Conservation (phyloP, 306 rosid species). For the Acacia melanoxylon region DNA sequence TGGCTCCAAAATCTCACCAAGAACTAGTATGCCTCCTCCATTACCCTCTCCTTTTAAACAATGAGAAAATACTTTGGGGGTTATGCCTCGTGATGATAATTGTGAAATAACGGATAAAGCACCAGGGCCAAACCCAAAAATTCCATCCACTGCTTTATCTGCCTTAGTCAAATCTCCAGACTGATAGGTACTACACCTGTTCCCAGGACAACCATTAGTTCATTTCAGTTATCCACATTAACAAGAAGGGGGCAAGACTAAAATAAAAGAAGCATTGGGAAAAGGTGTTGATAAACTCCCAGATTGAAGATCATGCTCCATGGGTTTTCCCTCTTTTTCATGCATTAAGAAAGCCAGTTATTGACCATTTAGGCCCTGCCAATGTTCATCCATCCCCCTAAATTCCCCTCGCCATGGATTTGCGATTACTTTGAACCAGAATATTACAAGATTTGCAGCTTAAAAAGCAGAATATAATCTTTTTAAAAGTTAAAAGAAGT, state of each 20-base stretch:
- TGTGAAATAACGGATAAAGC: constrained; percentile 83
- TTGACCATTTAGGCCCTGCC: background rate
- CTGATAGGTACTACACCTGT: constrained; percentile 85
- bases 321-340: background rate
- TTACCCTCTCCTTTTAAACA: constrained; percentile 84
- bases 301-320: constrained; percentile 5
- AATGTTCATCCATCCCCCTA: background rate
- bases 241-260: constrained; percentile 18
- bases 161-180: constrained; percentile 82
- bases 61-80: constrained; percentile 89
- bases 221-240: constrained; percentile 32
- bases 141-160: constrained; percentile 90
- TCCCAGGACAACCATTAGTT: constrained; percentile 37
- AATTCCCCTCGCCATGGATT: background rate
- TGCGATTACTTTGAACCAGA: constrained; percentile 5
- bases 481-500: background rate
- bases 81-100: constrained; percentile 66
- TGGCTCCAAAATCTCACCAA: constrained; percentile 97
- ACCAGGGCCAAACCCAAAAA: constrained; percentile 91
- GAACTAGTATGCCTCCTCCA: constrained; percentile 92
- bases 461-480: background rate
- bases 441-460: background rate
- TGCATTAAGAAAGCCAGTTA: constrained; percentile 9
- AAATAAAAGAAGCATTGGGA: constrained; percentile 2
- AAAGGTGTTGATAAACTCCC: constrained; percentile 15